Evolutionary conservation across 495 filamentous ascomycete genomes (phyloP).

Genomic region (Aspergillus sparsus): DNA sequence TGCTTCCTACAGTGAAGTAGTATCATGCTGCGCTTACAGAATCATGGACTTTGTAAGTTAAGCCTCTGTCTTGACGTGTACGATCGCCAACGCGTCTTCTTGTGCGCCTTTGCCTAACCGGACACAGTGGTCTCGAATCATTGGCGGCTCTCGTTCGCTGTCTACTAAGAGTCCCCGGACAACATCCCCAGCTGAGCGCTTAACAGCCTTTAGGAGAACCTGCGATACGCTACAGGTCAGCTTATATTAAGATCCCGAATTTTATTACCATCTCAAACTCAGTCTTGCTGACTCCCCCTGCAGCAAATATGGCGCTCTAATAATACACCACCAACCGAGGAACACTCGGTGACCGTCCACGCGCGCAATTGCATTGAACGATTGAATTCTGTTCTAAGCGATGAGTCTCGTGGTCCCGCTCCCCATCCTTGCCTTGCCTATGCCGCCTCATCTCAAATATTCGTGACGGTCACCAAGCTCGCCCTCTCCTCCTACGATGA

Average conservation of each 20-base stretch:
- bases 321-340: slow-evolving; percentile 47
- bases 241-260: slow-evolving; percentile 3
- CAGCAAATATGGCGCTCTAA: slow-evolving; percentile 81
- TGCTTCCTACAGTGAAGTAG: slow-evolving; percentile 18
- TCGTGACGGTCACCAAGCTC: slow-evolving; percentile 81
- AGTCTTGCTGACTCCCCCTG: not conserved
- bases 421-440: slow-evolving; percentile 88
- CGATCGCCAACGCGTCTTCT: slow-evolving; percentile 1
- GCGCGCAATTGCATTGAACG: slow-evolving; percentile 60
- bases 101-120: slow-evolving; percentile 23
- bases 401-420: slow-evolving; percentile 82
- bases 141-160: slow-evolving; percentile 75
- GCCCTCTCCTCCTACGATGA: slow-evolving; percentile 78
- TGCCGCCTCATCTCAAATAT: slow-evolving; percentile 80
- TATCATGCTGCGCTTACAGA: slow-evolving; percentile 38
- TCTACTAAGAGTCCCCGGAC: slow-evolving; percentile 61
- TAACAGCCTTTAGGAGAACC: slow-evolving; percentile 84
- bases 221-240: slow-evolving; percentile 82
- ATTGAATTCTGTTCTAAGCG: slow-evolving; percentile 76
- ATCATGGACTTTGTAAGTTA: slow-evolving; percentile 47
- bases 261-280: slow-evolving; percentile 8
- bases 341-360: slow-evolving; percentile 49
- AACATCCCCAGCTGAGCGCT: slow-evolving; percentile 79
- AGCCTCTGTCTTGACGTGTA: not conserved
- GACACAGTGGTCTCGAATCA: slow-evolving; percentile 79